These are phyloP conservation scores for Exserohilum rostratum DNA, from an alignment of 2,329 filamentous ascomycete genomes.

Conservation along the genomic window DNA sequence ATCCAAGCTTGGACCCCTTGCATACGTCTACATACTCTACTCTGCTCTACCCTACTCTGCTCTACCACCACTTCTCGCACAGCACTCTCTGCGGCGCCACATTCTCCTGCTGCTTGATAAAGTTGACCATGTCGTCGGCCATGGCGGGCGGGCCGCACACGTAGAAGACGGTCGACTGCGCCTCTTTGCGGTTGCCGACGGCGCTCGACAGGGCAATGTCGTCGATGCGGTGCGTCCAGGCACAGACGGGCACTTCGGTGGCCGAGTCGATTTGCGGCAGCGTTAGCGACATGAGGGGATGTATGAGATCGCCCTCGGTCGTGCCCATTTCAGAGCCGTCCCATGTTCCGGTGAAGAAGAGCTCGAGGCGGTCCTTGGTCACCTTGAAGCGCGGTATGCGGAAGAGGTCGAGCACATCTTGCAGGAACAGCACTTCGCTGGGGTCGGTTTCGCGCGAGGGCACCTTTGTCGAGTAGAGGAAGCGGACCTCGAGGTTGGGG, in stretches of 20 bases:
- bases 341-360: conserved; percentile 47
- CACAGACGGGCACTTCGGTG: conserved; percentile 39
- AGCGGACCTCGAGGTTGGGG: conserved; percentile 54
- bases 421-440: conserved; percentile 45
- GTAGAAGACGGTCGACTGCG: conserved; percentile 51
- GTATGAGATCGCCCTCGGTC: conserved; percentile 34
- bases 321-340: conserved; percentile 35
- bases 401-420: conserved; percentile 42
- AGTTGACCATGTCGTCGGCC: conserved; percentile 55
- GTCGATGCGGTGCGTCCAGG: conserved; percentile 43
- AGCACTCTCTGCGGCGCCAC: conserved; percentile 50
- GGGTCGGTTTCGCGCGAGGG: conserved; percentile 37
- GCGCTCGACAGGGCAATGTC: conserved; percentile 49
- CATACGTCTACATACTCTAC: no score
- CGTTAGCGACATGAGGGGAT: conserved; percentile 42
- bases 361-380: conserved; percentile 40
- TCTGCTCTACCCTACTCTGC: neutral
- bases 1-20: neutral
- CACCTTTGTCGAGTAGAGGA: conserved; percentile 68
- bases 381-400: conserved; percentile 32
- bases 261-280: conserved; percentile 37
- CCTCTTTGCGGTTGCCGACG: conserved; percentile 44
- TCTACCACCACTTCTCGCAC: conserved; percentile 61
- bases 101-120: conserved; percentile 46
- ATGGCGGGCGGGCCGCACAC: conserved; percentile 57